Percentiles rank a stretch among this genome's conserved stretches.
Evolutionary conservation across 805 yeast species (phyloP).

Genomic region (Candida corydali): DNA sequence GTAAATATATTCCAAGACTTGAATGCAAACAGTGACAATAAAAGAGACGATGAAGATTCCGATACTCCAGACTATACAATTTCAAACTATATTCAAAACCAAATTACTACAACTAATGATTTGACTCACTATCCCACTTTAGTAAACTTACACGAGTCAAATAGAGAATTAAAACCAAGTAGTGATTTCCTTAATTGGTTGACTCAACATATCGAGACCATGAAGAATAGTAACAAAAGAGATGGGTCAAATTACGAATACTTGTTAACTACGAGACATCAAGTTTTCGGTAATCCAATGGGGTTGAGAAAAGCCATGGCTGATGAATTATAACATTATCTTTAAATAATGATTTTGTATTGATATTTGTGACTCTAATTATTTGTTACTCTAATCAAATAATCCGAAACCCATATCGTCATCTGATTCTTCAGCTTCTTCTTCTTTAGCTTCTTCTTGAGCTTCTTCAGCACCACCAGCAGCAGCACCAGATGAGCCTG

Average conservation of each 20-base stretch:
- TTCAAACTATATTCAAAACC: conserved; percentile 35
- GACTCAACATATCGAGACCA: conserved; percentile 33
- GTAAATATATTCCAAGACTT: conserved; percentile 47
- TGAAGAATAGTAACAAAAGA: conserved; percentile 21
- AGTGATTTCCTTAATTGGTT: conserved; percentile 64
- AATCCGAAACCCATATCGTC: conserved; percentile 95
- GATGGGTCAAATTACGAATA: conserved; percentile 27
- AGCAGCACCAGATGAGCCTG: conserved; percentile 68
- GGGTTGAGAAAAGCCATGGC: conserved; percentile 59
- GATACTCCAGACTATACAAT: conserved; percentile 21
- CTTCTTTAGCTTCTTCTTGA: conserved; percentile 69
- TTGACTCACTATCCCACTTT: conserved; percentile 33
- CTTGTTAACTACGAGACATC: conserved; percentile 49
- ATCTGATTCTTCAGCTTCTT: conserved; percentile 56
- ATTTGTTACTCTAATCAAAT: conserved; percentile 97
- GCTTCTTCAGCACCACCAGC: conserved; percentile 49
- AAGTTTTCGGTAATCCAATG: conserved; percentile 72
- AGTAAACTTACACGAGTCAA: conserved; percentile 27
- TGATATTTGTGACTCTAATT: no score
- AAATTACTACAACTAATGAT: conserved; percentile 21
- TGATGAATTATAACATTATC: conserved; percentile 33
- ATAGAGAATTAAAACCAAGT: conserved; percentile 21
- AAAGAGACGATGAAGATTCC: conserved; percentile 15
- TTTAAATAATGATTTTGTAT: no score
- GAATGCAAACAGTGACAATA: conserved; percentile 18